Base-by-base conservation (phyloP, 257 asterid species). In the Linderniella brevidens region DNA sequence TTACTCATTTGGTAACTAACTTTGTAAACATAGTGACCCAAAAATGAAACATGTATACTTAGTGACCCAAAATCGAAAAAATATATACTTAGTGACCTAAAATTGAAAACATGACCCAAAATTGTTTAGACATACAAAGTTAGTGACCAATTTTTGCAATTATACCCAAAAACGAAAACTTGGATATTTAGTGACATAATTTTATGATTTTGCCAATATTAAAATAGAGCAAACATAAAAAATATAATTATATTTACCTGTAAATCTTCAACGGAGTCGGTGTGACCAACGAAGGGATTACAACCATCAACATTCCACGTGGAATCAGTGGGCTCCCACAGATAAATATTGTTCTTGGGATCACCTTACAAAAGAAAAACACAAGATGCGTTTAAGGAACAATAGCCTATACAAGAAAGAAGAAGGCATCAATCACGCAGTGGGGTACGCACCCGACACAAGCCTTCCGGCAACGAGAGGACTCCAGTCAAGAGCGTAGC, bases 401-500 rank as follows among this genome's bases (percentile, higher is more conserved):
- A 10, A 3, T 3, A 39, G 15, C 15, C 1, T 3, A 11, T 3
- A 10, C n/a, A 10, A 10, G 15, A 10, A 29, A 61, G 74, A 42
- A 64, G 69, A 53, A 63, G 40, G 45, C 64, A 14, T 63, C 32
- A 41, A 38, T 13, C 43, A 15, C 46, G 39, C 51, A 38, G 14
- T 37, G 51, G 29, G 20, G 40, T 4, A 54, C 35, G 46, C 59
- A 84, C 98, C 98, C 29, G 98, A 63, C 6, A 85, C 76, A 5
- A 90, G 93, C 72, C 87, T 85, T 52, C 96, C 98, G 43, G 94
- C 75, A 54, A 69, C 93, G 55, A 77, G 75, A 17, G 96, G 96
- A 56, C 86, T 81, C 96, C 98, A 90, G 64, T 90, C 98, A 19
- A 90, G 54, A 54, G 96, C 94, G 67, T 62, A 90, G 38, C 98